phyloP scores from a whole-genome alignment of 2,329 filamentous ascomycete genomes.

The Aspergillus viridinutans region DNA sequence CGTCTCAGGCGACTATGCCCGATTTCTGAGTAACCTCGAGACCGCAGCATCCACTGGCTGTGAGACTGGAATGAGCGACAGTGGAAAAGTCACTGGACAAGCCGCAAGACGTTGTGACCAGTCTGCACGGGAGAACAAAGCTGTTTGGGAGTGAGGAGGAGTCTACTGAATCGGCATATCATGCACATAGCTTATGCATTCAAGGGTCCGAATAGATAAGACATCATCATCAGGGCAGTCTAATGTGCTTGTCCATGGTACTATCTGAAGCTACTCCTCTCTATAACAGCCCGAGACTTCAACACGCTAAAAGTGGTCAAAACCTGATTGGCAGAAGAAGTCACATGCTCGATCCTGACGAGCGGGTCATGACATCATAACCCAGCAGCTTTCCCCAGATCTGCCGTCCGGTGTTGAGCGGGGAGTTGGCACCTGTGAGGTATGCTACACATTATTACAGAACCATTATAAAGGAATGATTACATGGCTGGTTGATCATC shows the following conservation, averaged over 20 bases:
- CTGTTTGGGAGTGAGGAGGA: too few relatives aligned
- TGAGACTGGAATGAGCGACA: not conserved
- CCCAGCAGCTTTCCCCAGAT: slow-evolving; percentile 12
- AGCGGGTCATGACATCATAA: slow-evolving; percentile 8
- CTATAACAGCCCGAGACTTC: not conserved
- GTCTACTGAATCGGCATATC: too few relatives aligned
- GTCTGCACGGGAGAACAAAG: not conserved
- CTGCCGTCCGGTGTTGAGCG: not conserved
- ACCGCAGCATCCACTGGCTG: not conserved
- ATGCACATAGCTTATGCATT: not conserved
- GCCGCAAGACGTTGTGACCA: not conserved
- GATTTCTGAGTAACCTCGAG: not conserved
- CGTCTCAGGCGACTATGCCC: not conserved
- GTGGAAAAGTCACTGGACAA: not conserved
- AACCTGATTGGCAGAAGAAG: not conserved
- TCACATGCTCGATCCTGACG: not conserved
- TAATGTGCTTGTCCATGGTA: not conserved
- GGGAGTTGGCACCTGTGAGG: too few relatives aligned
- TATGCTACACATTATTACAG: not conserved
- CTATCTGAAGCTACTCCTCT: too few relatives aligned
- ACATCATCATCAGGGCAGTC: too few relatives aligned
- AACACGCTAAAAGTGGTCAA: not conserved
- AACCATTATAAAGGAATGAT: not conserved
- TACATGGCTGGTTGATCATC: not conserved
- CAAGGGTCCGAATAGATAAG: too few relatives aligned